phyloP scores from a whole-genome alignment of 495 filamentous ascomycete species.

The Thozetella sp. region DNA sequence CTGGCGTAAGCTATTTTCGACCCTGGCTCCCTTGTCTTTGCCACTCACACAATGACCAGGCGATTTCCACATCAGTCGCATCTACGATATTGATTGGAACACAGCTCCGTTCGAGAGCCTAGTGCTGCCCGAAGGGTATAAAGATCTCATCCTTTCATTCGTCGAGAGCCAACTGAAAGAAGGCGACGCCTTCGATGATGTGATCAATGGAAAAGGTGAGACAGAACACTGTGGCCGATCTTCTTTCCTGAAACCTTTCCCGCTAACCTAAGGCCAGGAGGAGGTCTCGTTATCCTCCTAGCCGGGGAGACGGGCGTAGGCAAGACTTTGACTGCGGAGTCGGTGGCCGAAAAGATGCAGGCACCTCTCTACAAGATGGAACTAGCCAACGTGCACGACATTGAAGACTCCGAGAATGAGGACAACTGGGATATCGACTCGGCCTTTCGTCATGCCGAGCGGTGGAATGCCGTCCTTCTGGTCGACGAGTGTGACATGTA shows the following conservation, averaged over 20 bases:
- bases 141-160: conserved; percentile 48
- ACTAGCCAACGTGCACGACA: conserved; percentile 8
- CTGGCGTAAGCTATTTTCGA: conserved; percentile 18
- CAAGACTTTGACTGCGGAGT: conserved; percentile 59
- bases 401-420: conserved; percentile 7
- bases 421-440: conserved; percentile 3
- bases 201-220: conserved; percentile 45
- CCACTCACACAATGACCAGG: conserved; percentile 8
- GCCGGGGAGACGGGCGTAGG: conserved; percentile 16
- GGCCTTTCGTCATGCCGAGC: conserved; percentile 29
- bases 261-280: background rate
- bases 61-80: conserved; percentile 23
- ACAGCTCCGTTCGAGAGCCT: conserved; percentile 50
- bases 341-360: conserved; percentile 20
- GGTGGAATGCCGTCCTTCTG: conserved; percentile 37
- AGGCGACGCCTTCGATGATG: conserved; percentile 29
- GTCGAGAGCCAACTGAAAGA: conserved; percentile 34
- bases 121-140: conserved; percentile 46
- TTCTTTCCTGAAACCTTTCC: background rate
- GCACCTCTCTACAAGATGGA: conserved; percentile 23
- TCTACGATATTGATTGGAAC: conserved; percentile 43
- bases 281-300: conserved; percentile 7
- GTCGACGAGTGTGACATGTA: conserved; percentile 36
- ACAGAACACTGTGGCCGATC: background rate
- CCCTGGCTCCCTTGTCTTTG: background rate